Evolutionary conservation across 805 yeast genomes (phyloP), one percentile per base, ranked within the genome.

Genomic region (Hemisphaericaspora nanyangensis): DNA sequence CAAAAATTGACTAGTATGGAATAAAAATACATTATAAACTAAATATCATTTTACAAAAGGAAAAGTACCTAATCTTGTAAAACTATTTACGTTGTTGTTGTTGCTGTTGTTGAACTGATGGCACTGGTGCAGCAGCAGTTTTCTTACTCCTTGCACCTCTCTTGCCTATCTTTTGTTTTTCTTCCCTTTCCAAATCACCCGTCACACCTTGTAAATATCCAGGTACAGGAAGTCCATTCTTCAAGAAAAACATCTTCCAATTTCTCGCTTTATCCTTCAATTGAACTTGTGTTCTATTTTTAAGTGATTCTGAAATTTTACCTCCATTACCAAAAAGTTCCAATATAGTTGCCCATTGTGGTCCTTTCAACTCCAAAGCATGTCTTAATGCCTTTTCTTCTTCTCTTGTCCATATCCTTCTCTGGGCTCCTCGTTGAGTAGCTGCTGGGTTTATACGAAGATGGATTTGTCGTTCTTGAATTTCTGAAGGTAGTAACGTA

Each of bases 301-400:
- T 91, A 49, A 93, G 70, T 1, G 81, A 77, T 57, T 93, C 98
- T 29, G 82, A 79, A 18, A 84, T 72, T 33, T 82, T 74, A 4
- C 99, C 99, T 7, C 98, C 98, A 4, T 95, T 85, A 2, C 99
- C 99, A 57, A 84, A 85, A n/a, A 85, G 63, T 52, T 86, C 96
- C 34, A 91, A 62, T 37, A 93, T 93, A 39, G 85, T 85, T 2
- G 95, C 73, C 99, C 99, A 93, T 48, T 84, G 87, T 0, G 98
- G 95, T 1, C 99, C 99, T 47, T 82, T 79, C 17, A 79, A 68
- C 47, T 85, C 84, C 42, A 93, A 68, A 0, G 96, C 98, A 38
- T 79, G 80, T 20, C 84, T 65, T 17, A 93, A 69, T 0, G 96
- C 93, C 25, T 75, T 79, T 54, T 93, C 98, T 58, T 93, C 99